phyloP scores from a whole-genome alignment of 352 stramenopile species.

The Pythium graminicola region DNA sequence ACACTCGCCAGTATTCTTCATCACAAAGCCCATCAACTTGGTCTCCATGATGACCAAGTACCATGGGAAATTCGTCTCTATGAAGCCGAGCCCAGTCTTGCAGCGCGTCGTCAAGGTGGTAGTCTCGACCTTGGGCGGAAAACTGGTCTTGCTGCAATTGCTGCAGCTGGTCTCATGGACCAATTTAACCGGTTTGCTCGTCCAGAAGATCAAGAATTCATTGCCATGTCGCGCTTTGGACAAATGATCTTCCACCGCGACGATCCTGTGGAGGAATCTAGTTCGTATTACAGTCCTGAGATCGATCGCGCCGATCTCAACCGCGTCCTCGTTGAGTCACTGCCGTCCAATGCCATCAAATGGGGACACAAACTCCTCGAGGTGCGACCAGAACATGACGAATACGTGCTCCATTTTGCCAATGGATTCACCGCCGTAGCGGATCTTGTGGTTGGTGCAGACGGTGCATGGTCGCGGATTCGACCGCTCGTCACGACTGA shows the following conservation, averaged over 20 bases:
- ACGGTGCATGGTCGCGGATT: conserved; percentile 21
- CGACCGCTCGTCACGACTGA: conserved; percentile 8
- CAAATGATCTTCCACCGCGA: neutral
- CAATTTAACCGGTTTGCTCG: conserved; percentile 11
- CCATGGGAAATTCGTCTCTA: conserved; percentile 11
- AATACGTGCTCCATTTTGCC: conserved; percentile 9
- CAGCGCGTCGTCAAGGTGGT: conserved; percentile 9
- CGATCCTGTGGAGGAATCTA: conserved; percentile 1
- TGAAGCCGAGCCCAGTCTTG: conserved; percentile 7
- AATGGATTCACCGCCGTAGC: conserved; percentile 2
- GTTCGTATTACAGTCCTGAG: conserved; percentile 14
- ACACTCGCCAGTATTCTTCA: conserved; percentile 21
- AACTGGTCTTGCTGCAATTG: conserved; percentile 9
- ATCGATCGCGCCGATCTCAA: conserved; percentile 21
- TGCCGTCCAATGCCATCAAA: conserved; percentile 4
- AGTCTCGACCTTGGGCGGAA: conserved; percentile 14
- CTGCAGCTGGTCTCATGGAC: conserved; percentile 5
- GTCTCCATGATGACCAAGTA: neutral
- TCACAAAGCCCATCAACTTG: conserved; percentile 5
- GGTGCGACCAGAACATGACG: neutral
- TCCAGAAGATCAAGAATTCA: conserved; percentile 14
- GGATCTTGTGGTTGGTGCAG: conserved; percentile 18
- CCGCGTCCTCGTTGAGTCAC: conserved; percentile 12
- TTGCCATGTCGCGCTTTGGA: neutral
- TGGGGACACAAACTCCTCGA: conserved; percentile 17